Percentiles rank a stretch among this genome's conserved stretches.
These are phyloP conservation scores for Yamadazyma diddensiae DNA, from an alignment of 1,139 yeast genomes.

Conservation along the genomic window DNA sequence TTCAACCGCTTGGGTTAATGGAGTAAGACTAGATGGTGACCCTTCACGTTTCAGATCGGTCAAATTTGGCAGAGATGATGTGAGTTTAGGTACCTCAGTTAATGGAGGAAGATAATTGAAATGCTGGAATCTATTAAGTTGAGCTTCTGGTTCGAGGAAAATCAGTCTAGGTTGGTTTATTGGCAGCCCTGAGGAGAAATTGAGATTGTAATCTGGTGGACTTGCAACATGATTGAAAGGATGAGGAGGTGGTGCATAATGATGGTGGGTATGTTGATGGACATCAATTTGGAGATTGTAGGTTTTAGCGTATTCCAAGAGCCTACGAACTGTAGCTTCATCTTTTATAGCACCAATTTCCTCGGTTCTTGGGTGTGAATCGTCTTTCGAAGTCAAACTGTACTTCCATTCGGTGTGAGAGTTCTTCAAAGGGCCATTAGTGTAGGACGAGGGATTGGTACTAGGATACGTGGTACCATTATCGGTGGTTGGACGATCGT, in stretches of 20 bases:
- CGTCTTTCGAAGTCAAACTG: conserved; percentile 16
- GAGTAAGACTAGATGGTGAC: conserved; percentile 27
- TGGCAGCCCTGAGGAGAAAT: conserved; percentile 4
- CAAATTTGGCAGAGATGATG: conserved; percentile 46
- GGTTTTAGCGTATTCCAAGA: conserved; percentile 61
- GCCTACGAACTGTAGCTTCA: conserved; percentile 52
- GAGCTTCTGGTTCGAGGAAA: conserved; percentile 54
- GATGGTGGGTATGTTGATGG: conserved; percentile 84
- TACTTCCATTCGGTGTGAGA: conserved; percentile 33
- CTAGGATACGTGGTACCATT: background rate
- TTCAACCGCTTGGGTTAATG: conserved; percentile 44
- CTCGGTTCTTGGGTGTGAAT: conserved; percentile 16
- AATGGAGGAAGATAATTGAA: conserved; percentile 72
- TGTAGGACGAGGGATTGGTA: too few relatives aligned
- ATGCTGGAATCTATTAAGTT: conserved; percentile 60
- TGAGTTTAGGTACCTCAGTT: conserved; percentile 67
- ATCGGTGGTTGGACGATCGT: background rate
- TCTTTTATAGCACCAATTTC: conserved; percentile 48
- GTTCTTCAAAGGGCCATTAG: background rate
- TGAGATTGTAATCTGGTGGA: conserved; percentile 3
- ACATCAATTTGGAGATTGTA: conserved; percentile 63
- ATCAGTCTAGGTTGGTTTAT: conserved; percentile 18
- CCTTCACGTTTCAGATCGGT: conserved; percentile 9
- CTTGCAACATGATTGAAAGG: conserved; percentile 18
- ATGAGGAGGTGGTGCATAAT: conserved; percentile 45